Conservation (phyloP, 768 basidiomycete genomes). For the Tricholoma hemisulphureum region DNA sequence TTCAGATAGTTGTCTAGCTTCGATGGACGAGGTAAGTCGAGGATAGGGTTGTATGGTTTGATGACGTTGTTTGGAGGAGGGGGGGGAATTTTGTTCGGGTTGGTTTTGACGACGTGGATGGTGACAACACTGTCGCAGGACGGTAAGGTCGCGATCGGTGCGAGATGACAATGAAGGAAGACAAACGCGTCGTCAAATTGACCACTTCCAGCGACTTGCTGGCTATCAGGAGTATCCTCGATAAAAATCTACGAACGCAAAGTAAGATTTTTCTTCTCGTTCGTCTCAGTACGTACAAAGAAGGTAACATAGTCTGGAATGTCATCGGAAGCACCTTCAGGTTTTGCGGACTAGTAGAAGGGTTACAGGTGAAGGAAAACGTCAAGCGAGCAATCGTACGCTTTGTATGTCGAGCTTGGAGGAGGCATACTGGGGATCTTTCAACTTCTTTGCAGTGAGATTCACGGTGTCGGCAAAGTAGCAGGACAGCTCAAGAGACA, state of each 20-base stretch:
- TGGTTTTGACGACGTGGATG: conserved; percentile 10
- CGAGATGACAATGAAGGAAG: too few species aligned
- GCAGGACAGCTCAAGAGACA: conserved; percentile 1
- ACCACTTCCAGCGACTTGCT: conserved; percentile 6
- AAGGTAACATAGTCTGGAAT: conserved; percentile 7
- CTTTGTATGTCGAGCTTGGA: conserved; percentile 5
- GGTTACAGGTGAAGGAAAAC: neutral
- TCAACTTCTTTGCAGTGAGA: neutral
- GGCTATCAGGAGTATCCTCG: conserved; percentile 3
- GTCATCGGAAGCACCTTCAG: neutral
- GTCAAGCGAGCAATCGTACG: neutral
- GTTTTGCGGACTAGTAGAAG: neutral
- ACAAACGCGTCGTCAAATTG: conserved; percentile 1
- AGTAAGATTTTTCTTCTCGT: too few species aligned
- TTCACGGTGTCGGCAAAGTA: neutral
- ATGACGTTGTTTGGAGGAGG: conserved; percentile 7
- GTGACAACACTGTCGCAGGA: neutral
- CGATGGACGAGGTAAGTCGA: conserved; percentile 10
- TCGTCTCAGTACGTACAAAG: conserved; percentile 1
- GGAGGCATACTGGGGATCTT: neutral
- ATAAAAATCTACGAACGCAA: conserved; percentile 4
- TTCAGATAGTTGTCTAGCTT: conserved; percentile 13
- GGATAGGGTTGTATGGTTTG: conserved; percentile 12
- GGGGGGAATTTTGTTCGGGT: conserved; percentile 15
- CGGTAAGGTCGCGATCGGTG: neutral